Conservation (phyloP, 305 asterid species). For the Striga hermonthica region DNA sequence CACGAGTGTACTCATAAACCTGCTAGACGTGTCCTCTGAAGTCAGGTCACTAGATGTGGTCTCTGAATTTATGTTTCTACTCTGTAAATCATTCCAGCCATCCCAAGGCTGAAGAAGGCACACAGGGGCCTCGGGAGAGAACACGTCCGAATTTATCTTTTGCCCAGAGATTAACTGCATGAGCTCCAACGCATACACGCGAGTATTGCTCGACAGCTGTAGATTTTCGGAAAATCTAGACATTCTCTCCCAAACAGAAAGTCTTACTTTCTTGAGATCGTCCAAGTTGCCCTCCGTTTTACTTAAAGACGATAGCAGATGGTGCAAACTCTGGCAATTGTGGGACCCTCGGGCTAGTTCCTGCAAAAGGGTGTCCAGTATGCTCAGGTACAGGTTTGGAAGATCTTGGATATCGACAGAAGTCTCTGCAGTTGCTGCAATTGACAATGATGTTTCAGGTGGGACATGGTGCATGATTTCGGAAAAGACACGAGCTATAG, state of each 20-base stretch:
- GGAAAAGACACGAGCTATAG: conserved; percentile 48
- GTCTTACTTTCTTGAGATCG: conserved; percentile 59
- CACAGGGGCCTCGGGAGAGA: conserved; percentile 38
- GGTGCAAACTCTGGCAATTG: conserved; percentile 45
- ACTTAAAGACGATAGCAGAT: conserved; percentile 71
- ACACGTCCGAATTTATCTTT: conserved; percentile 41
- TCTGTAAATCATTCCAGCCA: conserved; percentile 65
- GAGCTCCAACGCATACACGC: conserved; percentile 80
- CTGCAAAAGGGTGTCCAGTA: conserved; percentile 57
- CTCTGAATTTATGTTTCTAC: conserved; percentile 34
- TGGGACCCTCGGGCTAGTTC: conserved; percentile 56
- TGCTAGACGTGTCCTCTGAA: conserved; percentile 44
- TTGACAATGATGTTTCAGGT: conserved; percentile 33
- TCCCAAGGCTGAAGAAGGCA: conserved; percentile 81
- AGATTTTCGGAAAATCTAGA: conserved; percentile 65
- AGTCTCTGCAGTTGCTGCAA: conserved; percentile 27
- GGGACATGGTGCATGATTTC: conserved; percentile 42
- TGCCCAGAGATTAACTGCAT: conserved; percentile 74
- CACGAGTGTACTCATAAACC: conserved; percentile 62
- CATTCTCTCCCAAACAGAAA: conserved; percentile 73
- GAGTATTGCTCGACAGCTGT: conserved; percentile 62
- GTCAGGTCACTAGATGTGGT: conserved; percentile 39
- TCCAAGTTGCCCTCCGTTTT: conserved; percentile 68
- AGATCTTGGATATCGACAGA: conserved; percentile 57
- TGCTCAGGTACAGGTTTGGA: conserved; percentile 57